A percentile compares a stretch with the other conserved stretches of the same genome.
These are phyloP conservation scores for Entomophthora muscae DNA, from an alignment of 371 early-diverging fungal species.

Conservation along the genomic window DNA sequence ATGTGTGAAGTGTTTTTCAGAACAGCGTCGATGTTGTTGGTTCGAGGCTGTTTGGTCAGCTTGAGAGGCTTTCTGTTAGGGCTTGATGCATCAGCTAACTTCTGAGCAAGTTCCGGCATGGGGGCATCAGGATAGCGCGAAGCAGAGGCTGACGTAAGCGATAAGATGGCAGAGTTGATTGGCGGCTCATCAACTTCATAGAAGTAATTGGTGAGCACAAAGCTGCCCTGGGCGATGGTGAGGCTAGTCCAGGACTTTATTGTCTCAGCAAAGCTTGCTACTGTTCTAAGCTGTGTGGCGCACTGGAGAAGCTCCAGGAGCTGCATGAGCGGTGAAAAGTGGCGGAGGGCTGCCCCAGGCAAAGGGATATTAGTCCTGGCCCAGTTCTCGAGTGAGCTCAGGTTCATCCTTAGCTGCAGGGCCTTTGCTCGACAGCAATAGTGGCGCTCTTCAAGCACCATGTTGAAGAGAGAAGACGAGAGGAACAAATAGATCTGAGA, in stretches of 20 bases:
- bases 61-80: no score
- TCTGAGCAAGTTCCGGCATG: background rate
- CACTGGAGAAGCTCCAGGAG: conserved; percentile 67
- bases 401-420: conserved; percentile 65
- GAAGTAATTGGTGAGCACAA: background rate
- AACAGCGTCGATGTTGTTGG: background rate
- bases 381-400: conserved; percentile 67
- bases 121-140: background rate
- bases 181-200: background rate
- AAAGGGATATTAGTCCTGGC: conserved; percentile 30
- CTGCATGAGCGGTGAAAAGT: conserved; percentile 51
- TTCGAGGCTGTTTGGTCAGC: background rate
- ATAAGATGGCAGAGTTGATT: background rate
- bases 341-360: no score
- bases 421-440: conserved; percentile 62
- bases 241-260: background rate
- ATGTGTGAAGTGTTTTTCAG: background rate
- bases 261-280: background rate
- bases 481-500: conserved; percentile 53
- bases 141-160: background rate
- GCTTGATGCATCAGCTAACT: background rate
- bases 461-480: conserved; percentile 66
- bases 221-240: background rate
- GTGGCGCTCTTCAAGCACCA: conserved; percentile 45
- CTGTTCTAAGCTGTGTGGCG: conserved; percentile 29